Evolutionary conservation across 2,329 filamentous ascomycete genomes (phyloP).

Genomic region (Talaromyces sp.): DNA sequence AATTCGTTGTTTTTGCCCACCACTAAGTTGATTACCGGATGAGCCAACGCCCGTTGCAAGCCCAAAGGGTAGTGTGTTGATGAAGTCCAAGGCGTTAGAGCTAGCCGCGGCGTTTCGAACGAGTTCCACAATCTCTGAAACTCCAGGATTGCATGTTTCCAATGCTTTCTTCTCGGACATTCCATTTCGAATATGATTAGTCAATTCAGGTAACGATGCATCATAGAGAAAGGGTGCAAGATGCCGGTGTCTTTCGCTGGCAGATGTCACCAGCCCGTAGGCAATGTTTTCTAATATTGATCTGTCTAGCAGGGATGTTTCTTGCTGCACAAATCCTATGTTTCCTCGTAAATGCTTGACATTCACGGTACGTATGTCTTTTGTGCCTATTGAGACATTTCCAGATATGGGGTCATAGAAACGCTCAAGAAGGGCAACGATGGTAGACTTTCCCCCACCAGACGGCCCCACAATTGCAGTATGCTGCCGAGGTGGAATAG

Average conservation of each 20-base stretch:
- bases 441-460: constrained; percentile 57
- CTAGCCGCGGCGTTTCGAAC: constrained; percentile 11
- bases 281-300: constrained; percentile 60
- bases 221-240: constrained; percentile 30
- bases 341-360: constrained; percentile 38
- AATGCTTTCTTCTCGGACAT: constrained; percentile 27
- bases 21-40: constrained; percentile 43
- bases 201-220: constrained; percentile 29
- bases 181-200: constrained; percentile 28
- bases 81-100: constrained; percentile 15
- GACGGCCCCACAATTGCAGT: constrained; percentile 54
- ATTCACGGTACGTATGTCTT: constrained; percentile 35
- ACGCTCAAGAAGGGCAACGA: constrained; percentile 40
- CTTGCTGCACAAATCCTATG: constrained; percentile 53
- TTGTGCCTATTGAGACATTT: constrained; percentile 32
- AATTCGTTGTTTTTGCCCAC: constrained; percentile 87
- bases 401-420: constrained; percentile 42
- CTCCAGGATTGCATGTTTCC: constrained; percentile 20
- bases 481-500: constrained; percentile 39
- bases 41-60: constrained; percentile 13
- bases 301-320: constrained; percentile 54
- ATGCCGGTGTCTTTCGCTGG: constrained; percentile 26
- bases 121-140: constrained; percentile 23
- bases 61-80: constrained; percentile 15
- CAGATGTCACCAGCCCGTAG: constrained; percentile 47